phyloP scores from a whole-genome alignment of 345 rosid genomes.

The Syzygium aromaticum region DNA sequence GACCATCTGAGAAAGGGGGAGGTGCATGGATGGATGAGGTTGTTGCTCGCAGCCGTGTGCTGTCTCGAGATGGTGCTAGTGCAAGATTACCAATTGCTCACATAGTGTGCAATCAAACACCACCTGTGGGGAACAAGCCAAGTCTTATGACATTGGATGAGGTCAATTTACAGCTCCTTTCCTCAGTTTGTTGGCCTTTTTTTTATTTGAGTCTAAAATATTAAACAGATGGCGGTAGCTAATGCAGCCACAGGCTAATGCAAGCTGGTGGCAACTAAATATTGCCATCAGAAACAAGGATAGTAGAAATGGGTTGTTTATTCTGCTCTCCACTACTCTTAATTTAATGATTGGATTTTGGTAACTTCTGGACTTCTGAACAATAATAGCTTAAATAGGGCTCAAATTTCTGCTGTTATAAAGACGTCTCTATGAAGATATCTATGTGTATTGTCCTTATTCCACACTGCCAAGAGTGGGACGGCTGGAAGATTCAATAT shows the following conservation, averaged over 20 bases:
- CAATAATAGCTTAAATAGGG: not conserved
- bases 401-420: not conserved
- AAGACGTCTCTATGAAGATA: not conserved
- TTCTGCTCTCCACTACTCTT: not conserved
- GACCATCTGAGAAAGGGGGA: constrained; percentile 80
- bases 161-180: constrained; percentile 26
- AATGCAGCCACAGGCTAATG: not conserved
- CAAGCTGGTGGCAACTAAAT: not conserved
- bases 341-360: not conserved
- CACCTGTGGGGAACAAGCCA: constrained; percentile 84
- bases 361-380: not conserved
- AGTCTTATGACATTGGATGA: constrained; percentile 86
- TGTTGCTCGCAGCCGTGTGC: constrained; percentile 55
- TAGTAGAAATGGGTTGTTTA: not conserved
- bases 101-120: constrained; percentile 94
- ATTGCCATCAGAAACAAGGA: not conserved
- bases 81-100: constrained; percentile 65
- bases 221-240: not conserved
- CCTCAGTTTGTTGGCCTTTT: not conserved
- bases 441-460: not conserved
- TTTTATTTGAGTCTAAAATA: not conserved
- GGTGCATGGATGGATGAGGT: constrained; percentile 97
- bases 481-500: not conserved
- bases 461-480: not conserved
- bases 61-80: constrained; percentile 40